Evolutionary conservation across 805 yeast species (phyloP).

Genomic region (Citeromyces nyonsensis): DNA sequence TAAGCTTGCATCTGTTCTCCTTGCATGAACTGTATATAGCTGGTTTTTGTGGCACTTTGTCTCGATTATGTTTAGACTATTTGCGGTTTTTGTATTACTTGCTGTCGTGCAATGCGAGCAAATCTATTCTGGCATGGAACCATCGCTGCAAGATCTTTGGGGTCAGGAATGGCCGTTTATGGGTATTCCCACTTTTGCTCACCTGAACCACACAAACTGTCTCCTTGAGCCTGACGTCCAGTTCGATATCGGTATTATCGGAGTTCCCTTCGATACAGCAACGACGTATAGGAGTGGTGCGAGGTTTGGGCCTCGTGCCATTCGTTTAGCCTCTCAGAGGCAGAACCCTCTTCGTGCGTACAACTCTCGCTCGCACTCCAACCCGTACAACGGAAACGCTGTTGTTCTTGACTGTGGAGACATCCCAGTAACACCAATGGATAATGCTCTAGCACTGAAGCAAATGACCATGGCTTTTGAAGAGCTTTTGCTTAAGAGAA

Average conservation of each 20-base stretch:
- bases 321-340: slow-evolving; percentile 54
- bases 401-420: slow-evolving; percentile 38
- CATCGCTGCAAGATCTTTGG: too few relatives aligned
- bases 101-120: too few relatives aligned
- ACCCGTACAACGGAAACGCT: slow-evolving; percentile 36
- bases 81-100: too few relatives aligned
- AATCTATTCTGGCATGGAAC: too few relatives aligned
- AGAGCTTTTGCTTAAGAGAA: slow-evolving; percentile 36
- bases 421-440: slow-evolving; percentile 46
- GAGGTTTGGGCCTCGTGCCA: slow-evolving; percentile 67
- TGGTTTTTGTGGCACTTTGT: too few relatives aligned
- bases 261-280: slow-evolving; percentile 79
- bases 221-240: slow-evolving; percentile 17
- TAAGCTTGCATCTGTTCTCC: too few relatives aligned
- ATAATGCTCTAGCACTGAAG: slow-evolving; percentile 30
- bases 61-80: too few relatives aligned
- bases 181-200: too few relatives aligned
- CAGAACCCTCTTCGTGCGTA: slow-evolving; percentile 58
- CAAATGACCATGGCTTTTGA: slow-evolving; percentile 41
- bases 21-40: too few relatives aligned
- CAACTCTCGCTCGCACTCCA: slow-evolving; percentile 37
- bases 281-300: slow-evolving; percentile 72
- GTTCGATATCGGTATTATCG: slow-evolving; percentile 61
- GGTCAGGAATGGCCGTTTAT: too few relatives aligned
- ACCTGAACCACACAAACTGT: too few relatives aligned